Evolutionary conservation across 768 basidiomycete genomes (phyloP), one percentile per base, ranked within the genome.

Genomic region (Hericium alpestre): DNA sequence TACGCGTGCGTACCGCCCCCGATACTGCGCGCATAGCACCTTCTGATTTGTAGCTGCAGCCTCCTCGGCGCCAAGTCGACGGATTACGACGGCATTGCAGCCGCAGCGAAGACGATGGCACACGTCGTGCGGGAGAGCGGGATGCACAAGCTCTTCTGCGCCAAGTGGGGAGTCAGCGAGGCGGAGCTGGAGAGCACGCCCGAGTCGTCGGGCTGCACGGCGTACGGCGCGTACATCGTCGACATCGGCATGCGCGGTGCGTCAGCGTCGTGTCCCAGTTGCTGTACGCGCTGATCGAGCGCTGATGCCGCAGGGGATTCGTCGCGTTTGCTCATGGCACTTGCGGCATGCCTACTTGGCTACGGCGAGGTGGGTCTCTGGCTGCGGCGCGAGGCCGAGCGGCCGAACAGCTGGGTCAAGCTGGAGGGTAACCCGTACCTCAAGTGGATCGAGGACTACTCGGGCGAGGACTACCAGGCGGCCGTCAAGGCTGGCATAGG

Each of bases 281-380:
- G 4, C 7, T 4, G 27, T 37, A 3, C 38, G n/a, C 37, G 27
- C 16, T 23, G 16, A 39, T 2, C 32, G 49, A 32, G 3, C 15
- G 16, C 1, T 3, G 37, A 52, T n/a, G 10, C 15, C 11, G 11
- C 56, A 81, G 90, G 90, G 0, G 90, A 93, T 65, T 68, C 79
- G 4, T 78, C 80, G 38, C 84, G 80, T 58, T 72, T 94, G 5
- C 65, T 86, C n/a, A 83, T 96, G 72, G 87, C 90, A 0, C 76
- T 93, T 1, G 82, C 87, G 10, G 85, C 90, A 8, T 97, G 94
- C 66, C 74, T 95, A 9, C 72, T 95, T 0, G 94, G 93, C 2
- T 97, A 96, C 66, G 93, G 93, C 11, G 90, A 95, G 67, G 90
- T 93, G 0, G 93, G 93, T 1, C 71, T 90, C 41, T 90, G 91